phyloP scores from a whole-genome alignment of 2,329 filamentous ascomycete species.

The Trichoderma harzianum region DNA sequence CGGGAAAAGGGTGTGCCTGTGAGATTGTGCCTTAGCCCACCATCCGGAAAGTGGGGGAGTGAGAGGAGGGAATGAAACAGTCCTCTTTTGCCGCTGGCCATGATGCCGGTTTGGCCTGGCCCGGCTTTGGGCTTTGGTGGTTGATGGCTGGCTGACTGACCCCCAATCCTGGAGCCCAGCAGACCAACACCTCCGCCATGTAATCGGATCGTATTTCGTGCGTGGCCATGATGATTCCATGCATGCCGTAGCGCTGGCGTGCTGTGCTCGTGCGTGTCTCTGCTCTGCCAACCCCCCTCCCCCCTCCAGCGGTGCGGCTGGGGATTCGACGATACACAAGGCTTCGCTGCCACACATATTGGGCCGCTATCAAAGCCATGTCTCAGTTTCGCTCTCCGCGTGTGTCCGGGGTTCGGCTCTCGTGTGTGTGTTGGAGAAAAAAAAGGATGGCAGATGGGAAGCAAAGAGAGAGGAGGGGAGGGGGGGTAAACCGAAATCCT shows the following conservation, averaged over 20 bases:
- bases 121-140: constrained; percentile 1
- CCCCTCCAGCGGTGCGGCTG: background rate
- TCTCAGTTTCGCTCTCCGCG: background rate
- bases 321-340: constrained; percentile 9
- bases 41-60: background rate
- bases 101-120: background rate
- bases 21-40: background rate
- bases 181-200: background rate
- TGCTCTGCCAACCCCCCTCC: background rate
- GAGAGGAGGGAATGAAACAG: background rate
- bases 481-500: background rate
- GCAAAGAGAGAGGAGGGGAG: background rate
- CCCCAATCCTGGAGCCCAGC: constrained; percentile 5
- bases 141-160: background rate
- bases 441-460: background rate
- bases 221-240: constrained; percentile 10
- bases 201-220: constrained; percentile 1
- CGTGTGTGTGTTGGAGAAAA: background rate
- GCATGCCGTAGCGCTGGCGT: constrained; percentile 10
- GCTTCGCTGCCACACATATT: background rate
- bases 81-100: background rate
- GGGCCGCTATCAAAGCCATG: constrained; percentile 9
- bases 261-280: background rate
- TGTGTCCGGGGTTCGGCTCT: background rate
- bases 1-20: background rate